Evolutionary conservation across 2,329 filamentous ascomycete species (phyloP), one percentile per base, ranked within the genome.

Genomic region (Metarhizium rileyi): DNA sequence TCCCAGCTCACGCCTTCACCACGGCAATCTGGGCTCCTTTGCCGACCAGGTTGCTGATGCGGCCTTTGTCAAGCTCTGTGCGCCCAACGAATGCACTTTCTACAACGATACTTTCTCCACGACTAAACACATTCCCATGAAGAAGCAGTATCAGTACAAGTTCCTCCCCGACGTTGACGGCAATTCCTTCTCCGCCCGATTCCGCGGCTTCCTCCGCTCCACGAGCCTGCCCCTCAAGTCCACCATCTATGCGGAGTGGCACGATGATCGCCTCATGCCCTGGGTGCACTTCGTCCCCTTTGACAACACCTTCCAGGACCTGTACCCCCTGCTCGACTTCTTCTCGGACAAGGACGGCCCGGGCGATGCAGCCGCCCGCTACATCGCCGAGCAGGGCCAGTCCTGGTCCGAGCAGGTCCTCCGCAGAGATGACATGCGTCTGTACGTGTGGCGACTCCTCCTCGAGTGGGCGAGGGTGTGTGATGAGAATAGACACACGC

Each of bases 271-370:
- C 6, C 70, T 89, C 0, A 67, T 80, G 14, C 78, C 83, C 0
- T 90, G 85, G 85, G 69, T 77, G 54, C 86, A 90, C 64, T 89
- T 86, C 57, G 78, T 83, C 1, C 85, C 86, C 2, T 73, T 89
- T 58, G 82, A 87, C 62, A 84, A 84, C 58, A 77, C 77, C 1
- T 84, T 80, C 52, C 70, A 77, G 47, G 86, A 88, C 44, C 61
- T 87, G 9, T 87, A 85, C 56, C 75, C 75, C 9, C 71, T 83
- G 9, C 66, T 86, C 57, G 77, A 81, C 45, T 87, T 81, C 63
- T 84, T 87, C 52, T 68, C 81, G n/a, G 75, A 77, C 41, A 69
- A 74, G 38, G 56, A 57, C 16, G 60, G 57, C 3, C 61, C 62
- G 5, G 71, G 73, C 47, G 80, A 86, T 56, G 66, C 67, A 1